These are phyloP conservation scores for Trichoderma sp. DNA, from an alignment of 2,329 filamentous ascomycete genomes.

Conservation along the genomic window DNA sequence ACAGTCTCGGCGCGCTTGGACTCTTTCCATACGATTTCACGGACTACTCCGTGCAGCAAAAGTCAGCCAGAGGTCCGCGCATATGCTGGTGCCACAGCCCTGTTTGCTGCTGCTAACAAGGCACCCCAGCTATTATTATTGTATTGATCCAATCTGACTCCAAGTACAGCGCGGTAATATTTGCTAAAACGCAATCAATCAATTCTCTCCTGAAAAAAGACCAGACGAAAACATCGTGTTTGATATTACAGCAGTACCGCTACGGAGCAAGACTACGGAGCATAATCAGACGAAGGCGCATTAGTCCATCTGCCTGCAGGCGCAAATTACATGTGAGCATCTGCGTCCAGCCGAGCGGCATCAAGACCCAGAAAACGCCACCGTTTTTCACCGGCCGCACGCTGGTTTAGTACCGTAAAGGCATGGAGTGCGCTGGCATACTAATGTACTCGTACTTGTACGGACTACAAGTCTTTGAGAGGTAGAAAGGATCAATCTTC, in stretches of 20 bases:
- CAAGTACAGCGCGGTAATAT: not conserved
- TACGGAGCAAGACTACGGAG: not conserved
- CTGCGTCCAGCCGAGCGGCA: slow-evolving; percentile 6
- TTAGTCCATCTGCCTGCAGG: slow-evolving; percentile 6
- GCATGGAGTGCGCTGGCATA: not conserved
- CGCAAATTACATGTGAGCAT: slow-evolving; percentile 5
- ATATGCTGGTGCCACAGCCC: not conserved
- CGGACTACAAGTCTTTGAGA: not conserved
- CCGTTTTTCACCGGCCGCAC: not conserved
- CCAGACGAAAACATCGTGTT: not conserved
- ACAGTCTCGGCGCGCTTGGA: not conserved
- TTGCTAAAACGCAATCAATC: not conserved
- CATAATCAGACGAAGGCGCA: not conserved
- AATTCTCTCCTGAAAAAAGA: not conserved
- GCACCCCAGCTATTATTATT: not conserved
- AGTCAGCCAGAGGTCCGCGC: not conserved
- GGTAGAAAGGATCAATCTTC: not conserved
- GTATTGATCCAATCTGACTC: not conserved
- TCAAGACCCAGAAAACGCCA: not conserved
- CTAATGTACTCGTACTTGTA: not conserved
- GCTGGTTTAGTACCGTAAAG: not conserved
- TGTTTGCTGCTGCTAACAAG: not conserved
- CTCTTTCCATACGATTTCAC: not conserved
- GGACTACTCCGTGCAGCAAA: slow-evolving; percentile 4
- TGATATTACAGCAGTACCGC: not conserved